Percentiles rank a stretch among this genome's conserved stretches.
Conservation (phyloP, 2,329 filamentous ascomycete genomes). For the Pestalotiopsis sp. region DNA sequence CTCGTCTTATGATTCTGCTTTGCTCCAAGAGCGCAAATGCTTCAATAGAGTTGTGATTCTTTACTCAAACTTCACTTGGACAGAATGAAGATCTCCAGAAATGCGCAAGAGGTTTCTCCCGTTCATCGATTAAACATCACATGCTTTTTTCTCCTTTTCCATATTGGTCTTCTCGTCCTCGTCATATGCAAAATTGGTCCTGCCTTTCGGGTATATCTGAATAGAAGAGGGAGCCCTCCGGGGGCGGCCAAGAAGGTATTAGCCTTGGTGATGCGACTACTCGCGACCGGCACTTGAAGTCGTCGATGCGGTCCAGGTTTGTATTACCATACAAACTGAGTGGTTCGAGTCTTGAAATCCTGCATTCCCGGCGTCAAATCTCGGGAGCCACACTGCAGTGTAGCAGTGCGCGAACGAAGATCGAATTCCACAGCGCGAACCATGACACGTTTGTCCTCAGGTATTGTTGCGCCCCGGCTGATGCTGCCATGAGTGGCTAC, state of each 20-base stretch:
- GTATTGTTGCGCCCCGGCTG: conserved; percentile 38
- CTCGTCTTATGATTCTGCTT: too few species aligned
- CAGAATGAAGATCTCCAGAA: neutral
- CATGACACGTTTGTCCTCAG: conserved; percentile 58
- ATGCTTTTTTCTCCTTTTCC: neutral
- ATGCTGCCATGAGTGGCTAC: conserved; percentile 19
- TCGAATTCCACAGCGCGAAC: conserved; percentile 60
- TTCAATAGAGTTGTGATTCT: neutral
- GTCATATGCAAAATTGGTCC: conserved; percentile 18
- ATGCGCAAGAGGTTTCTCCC: neutral
- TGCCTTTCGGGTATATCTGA: conserved; percentile 20
- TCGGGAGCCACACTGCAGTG: conserved; percentile 56
- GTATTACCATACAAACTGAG: conserved; percentile 49
- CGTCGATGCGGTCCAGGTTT: neutral
- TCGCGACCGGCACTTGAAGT: conserved; percentile 6
- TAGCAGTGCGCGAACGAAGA: conserved; percentile 51
- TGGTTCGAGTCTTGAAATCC: conserved; percentile 50
- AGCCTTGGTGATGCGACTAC: neutral
- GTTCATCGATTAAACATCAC: neutral
- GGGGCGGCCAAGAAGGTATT: conserved; percentile 14
- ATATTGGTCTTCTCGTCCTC: neutral
- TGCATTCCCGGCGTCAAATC: conserved; percentile 47
- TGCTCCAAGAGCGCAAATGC: too few species aligned
- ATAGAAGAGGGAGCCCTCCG: conserved; percentile 22
- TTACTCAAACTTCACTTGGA: neutral